Evolutionary conservation across 805 yeast genomes (phyloP).

Genomic region (Candida vartiovaarae): DNA sequence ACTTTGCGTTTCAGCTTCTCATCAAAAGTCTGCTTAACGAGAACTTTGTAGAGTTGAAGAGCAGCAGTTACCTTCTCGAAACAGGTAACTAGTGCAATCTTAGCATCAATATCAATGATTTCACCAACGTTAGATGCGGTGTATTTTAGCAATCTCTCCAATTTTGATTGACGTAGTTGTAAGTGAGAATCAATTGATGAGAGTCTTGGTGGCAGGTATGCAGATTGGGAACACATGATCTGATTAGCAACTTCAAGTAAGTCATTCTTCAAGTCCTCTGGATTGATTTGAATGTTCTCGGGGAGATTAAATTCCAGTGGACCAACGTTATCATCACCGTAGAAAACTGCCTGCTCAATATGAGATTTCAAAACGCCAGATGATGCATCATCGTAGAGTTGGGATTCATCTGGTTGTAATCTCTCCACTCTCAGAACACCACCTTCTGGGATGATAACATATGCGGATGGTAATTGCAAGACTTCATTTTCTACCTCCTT

Average conservation of each 20-base stretch:
- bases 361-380: constrained; percentile 51
- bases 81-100: constrained; percentile 32
- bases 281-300: constrained; percentile 36
- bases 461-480: constrained; percentile 37
- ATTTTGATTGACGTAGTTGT: constrained; percentile 38
- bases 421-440: constrained; percentile 61
- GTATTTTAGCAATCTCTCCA: constrained; percentile 39
- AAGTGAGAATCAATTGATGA: constrained; percentile 48
- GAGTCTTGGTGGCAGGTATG: constrained; percentile 47
- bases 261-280: constrained; percentile 43
- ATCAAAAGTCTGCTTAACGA: constrained; percentile 4
- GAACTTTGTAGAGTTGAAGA: constrained; percentile 6
- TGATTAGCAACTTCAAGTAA: constrained; percentile 44
- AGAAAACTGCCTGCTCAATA: constrained; percentile 79
- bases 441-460: constrained; percentile 41
- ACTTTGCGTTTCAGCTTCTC: not conserved
- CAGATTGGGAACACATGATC: constrained; percentile 47
- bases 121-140: constrained; percentile 38
- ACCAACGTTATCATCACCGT: constrained; percentile 33
- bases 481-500: constrained; percentile 17
- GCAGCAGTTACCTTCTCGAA: constrained; percentile 45
- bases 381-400: constrained; percentile 14
- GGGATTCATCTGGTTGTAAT: constrained; percentile 19
- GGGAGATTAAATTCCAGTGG: constrained; percentile 45
- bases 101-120: constrained; percentile 26